Evolutionary conservation across 2,329 filamentous ascomycete species (phyloP).

Genomic region (Teratosphaeria pseudoeucalypti): DNA sequence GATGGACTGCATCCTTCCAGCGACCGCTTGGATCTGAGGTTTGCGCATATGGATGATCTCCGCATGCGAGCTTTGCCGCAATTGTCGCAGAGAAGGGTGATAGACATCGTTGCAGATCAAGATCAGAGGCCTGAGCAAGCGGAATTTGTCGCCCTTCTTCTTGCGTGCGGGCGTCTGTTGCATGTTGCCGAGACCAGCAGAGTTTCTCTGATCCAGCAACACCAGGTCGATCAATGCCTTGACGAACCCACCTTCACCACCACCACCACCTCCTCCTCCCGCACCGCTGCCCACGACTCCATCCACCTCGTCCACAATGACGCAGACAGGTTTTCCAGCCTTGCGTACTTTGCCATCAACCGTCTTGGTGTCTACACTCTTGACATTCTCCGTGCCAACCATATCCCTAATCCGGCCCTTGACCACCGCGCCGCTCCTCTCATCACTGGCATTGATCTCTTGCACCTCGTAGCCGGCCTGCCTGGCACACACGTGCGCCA

Average conservation of each 20-base stretch:
- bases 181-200: slow-evolving; percentile 26
- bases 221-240: slow-evolving; percentile 90
- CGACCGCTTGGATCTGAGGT: slow-evolving; percentile 75
- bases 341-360: slow-evolving; percentile 52
- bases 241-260: slow-evolving; percentile 90
- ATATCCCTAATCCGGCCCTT: slow-evolving; percentile 84
- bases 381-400: slow-evolving; percentile 88
- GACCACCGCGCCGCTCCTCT: slow-evolving; percentile 80
- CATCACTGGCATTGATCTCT: slow-evolving; percentile 96
- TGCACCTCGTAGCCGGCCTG: slow-evolving; percentile 95
- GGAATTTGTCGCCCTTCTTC: slow-evolving; percentile 77
- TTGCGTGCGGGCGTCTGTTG: slow-evolving; percentile 34
- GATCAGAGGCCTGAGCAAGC: slow-evolving; percentile 76
- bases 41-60: slow-evolving; percentile 90
- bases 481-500: slow-evolving; percentile 89
- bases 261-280: slow-evolving; percentile 53
- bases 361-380: slow-evolving; percentile 49
- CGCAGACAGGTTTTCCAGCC: slow-evolving; percentile 75
- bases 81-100: slow-evolving; percentile 72
- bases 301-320: slow-evolving; percentile 93
- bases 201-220: slow-evolving; percentile 74
- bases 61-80: slow-evolving; percentile 74
- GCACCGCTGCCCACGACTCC: slow-evolving; percentile 77
- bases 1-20: slow-evolving; percentile 67
- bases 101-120: slow-evolving; percentile 98